These are phyloP conservation scores for Rhododendron henanense DNA, from an alignment of 148 eudicot species.

Conservation along the genomic window DNA sequence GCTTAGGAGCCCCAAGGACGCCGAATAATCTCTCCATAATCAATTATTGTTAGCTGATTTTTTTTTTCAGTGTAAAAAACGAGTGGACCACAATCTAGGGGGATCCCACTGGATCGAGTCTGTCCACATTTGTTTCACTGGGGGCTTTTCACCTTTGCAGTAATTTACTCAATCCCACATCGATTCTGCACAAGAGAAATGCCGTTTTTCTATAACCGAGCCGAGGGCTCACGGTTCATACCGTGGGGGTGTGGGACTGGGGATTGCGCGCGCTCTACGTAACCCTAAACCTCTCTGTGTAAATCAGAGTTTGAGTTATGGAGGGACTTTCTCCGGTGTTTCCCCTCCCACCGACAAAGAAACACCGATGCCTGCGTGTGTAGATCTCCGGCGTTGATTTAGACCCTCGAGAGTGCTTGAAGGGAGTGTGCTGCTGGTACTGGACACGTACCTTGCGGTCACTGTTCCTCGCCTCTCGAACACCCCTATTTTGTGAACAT, in stretches of 20 bases:
- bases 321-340: not conserved
- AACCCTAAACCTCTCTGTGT: not conserved
- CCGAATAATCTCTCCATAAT: too few relatives aligned
- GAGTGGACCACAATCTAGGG: not conserved
- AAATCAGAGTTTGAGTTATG: not conserved
- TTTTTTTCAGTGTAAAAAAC: too few relatives aligned
- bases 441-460: not conserved
- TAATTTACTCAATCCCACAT: not conserved
- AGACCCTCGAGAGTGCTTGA: not conserved
- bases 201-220: not conserved
- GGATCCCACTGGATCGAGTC: not conserved
- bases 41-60: too few relatives aligned
- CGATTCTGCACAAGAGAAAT: not conserved
- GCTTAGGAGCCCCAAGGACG: too few relatives aligned
- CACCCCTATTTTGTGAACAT: not conserved
- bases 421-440: not conserved
- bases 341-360: not conserved
- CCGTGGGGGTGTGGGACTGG: not conserved
- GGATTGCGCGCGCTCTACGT: not conserved
- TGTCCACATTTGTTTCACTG: not conserved
- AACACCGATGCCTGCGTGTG: not conserved
- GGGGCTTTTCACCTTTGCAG: not conserved
- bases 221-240: not conserved
- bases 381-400: not conserved
- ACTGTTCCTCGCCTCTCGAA: not conserved